A percentile compares a stretch with the other conserved stretches of the same genome.
These are phyloP conservation scores for Halophytophthora polymorphica DNA, from an alignment of 352 stramenopile genomes.

Conservation along the genomic window DNA sequence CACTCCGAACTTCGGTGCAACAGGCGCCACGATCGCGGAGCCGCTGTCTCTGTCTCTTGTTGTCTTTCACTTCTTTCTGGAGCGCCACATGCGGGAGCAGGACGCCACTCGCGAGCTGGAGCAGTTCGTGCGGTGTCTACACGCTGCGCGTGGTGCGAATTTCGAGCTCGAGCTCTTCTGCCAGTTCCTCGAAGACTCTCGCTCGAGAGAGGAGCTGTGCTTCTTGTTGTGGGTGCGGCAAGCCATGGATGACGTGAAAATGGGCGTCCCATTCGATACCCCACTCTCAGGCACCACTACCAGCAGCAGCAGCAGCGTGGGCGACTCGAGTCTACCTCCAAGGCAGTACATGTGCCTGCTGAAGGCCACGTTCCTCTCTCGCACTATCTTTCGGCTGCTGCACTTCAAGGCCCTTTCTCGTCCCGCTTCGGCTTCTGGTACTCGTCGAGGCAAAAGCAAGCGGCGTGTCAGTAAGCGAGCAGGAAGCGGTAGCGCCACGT, in stretches of 20 bases:
- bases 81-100: slow-evolving; percentile 30
- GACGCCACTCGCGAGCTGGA: slow-evolving; percentile 29
- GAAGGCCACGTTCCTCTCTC: slow-evolving; percentile 49
- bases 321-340: neutral
- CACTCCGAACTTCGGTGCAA: neutral
- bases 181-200: slow-evolving; percentile 43
- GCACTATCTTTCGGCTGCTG: slow-evolving; percentile 46
- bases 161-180: slow-evolving; percentile 54
- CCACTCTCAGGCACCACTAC: neutral
- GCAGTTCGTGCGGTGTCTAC: slow-evolving; percentile 38
- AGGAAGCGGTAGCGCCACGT: slow-evolving; percentile 5
- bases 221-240: slow-evolving; percentile 61
- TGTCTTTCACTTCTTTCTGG: slow-evolving; percentile 57
- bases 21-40: slow-evolving; percentile 2
- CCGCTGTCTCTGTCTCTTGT: slow-evolving; percentile 27
- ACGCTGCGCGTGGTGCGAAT: slow-evolving; percentile 18
- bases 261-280: slow-evolving; percentile 51
- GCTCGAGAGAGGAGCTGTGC: slow-evolving; percentile 37
- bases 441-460: slow-evolving; percentile 14
- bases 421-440: slow-evolving; percentile 5
- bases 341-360: slow-evolving; percentile 40
- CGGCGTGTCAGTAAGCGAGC: slow-evolving; percentile 5
- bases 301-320: neutral
- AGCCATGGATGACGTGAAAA: slow-evolving; percentile 33
- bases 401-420: slow-evolving; percentile 33